Evolutionary conservation across 768 basidiomycete genomes (phyloP).

Genomic region (Tephrocybe sp.): DNA sequence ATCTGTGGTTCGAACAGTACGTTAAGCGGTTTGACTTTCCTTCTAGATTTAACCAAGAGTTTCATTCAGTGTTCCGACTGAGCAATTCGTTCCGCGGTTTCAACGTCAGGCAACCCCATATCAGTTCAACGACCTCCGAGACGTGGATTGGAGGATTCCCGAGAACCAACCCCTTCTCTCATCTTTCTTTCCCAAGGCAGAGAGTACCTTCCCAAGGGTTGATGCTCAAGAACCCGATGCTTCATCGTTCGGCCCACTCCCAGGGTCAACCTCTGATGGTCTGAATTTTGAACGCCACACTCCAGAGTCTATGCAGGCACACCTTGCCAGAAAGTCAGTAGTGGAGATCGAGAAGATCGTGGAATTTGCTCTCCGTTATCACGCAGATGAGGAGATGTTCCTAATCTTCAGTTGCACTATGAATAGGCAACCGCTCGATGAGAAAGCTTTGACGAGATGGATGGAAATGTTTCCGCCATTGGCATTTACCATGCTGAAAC

Average conservation of each 20-base stretch:
- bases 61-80: conserved; percentile 34
- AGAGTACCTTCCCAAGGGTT: conserved; percentile 3
- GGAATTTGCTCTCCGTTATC: conserved; percentile 44
- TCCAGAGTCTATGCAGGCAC: conserved; percentile 23
- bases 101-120: conserved; percentile 42
- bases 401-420: conserved; percentile 45
- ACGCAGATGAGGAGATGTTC: conserved; percentile 55
- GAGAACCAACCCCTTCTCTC: conserved; percentile 27
- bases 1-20: conserved; percentile 68
- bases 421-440: conserved; percentile 27
- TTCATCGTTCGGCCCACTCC: conserved; percentile 5
- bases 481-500: conserved; percentile 52
- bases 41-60: conserved; percentile 26
- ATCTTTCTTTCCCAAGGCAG: conserved; percentile 27
- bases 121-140: conserved; percentile 36
- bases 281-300: conserved; percentile 20
- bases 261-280: not conserved
- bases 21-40: conserved; percentile 20
- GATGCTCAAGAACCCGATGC: conserved; percentile 1
- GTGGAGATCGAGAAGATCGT: conserved; percentile 36
- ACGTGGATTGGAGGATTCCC: conserved; percentile 39
- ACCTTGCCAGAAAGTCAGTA: conserved; percentile 23
- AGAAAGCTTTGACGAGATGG: conserved; percentile 33
- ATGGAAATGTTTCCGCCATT: conserved; percentile 53
- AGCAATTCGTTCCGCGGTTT: conserved; percentile 38